A percentile compares a stretch with the other conserved stretches of the same genome.
Conservation (phyloP, 768 basidiomycete genomes). For the Leucosporidium creatinivorum region DNA sequence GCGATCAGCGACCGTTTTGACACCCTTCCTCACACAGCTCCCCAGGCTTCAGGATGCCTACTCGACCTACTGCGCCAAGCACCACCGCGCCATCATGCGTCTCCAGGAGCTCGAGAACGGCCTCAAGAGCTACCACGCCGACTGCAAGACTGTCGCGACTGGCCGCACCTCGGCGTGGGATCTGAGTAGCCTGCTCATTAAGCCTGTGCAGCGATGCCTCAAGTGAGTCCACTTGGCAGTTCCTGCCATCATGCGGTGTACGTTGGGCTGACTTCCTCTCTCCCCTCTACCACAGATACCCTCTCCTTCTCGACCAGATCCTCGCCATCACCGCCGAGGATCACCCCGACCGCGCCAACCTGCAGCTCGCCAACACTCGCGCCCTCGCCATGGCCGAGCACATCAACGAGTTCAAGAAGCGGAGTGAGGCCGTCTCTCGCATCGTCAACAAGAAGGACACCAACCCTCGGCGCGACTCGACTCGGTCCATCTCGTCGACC, state of each 20-base stretch:
- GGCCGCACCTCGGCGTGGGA: slow-evolving; percentile 76
- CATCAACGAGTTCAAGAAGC: slow-evolving; percentile 38
- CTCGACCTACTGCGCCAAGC: slow-evolving; percentile 34
- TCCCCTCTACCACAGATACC: slow-evolving; percentile 49
- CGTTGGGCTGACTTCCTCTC: slow-evolving; percentile 58
- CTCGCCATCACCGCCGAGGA: slow-evolving; percentile 29
- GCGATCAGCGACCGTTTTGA: not conserved
- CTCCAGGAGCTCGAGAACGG: slow-evolving; percentile 51
- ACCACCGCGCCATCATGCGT: slow-evolving; percentile 57
- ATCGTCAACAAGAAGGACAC: slow-evolving; percentile 29
- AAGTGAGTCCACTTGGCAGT: slow-evolving; percentile 46
- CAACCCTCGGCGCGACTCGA: slow-evolving; percentile 10
- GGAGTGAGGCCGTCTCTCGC: slow-evolving; percentile 29
- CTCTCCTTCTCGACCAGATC: slow-evolving; percentile 66
- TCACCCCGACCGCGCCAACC: slow-evolving; percentile 31
- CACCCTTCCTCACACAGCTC: slow-evolving; percentile 9
- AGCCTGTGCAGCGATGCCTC: slow-evolving; percentile 96
- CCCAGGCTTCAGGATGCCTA: slow-evolving; percentile 34
- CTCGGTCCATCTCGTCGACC: slow-evolving; percentile 16
- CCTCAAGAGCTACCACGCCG: slow-evolving; percentile 59
- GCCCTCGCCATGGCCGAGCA: slow-evolving; percentile 36
- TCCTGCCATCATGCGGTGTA: no score
- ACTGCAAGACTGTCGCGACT: slow-evolving; percentile 38
- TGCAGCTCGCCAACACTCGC: slow-evolving; percentile 29
- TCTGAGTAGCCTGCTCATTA: slow-evolving; percentile 92